Conservation (phyloP, 192 early-diverging fungal species). For the Podila epicladia region DNA sequence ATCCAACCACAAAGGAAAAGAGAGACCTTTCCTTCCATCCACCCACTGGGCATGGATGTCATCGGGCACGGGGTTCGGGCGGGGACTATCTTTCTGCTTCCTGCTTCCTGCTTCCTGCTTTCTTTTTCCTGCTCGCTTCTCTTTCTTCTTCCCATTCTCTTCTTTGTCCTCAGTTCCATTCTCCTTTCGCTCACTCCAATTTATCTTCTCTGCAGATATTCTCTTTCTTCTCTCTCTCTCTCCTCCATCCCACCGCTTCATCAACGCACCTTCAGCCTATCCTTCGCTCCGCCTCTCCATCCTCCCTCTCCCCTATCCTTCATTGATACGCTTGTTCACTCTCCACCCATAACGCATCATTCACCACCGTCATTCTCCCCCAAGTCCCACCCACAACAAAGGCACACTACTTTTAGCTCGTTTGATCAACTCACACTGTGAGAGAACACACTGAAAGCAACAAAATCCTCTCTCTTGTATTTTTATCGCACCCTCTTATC, state of each 20-base stretch:
- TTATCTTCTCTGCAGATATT: neutral
- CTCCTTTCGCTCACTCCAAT: neutral
- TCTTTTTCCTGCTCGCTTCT: neutral
- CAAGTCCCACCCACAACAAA: neutral
- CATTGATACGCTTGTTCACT: neutral
- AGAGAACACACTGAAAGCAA: neutral
- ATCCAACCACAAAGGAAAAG: too few species aligned
- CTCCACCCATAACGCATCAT: neutral
- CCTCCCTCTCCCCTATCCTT: neutral
- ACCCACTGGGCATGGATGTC: neutral
- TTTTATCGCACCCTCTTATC: neutral
- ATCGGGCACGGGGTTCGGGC: neutral
- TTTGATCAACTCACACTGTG: too few species aligned
- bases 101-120: too few species aligned
- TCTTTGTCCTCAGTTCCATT: neutral
- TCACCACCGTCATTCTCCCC: neutral
- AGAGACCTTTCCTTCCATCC: neutral
- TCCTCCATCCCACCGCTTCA: neutral
- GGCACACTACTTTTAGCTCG: too few species aligned
- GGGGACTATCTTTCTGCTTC: too few species aligned
- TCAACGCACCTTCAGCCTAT: too few species aligned
- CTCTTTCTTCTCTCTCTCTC: neutral
- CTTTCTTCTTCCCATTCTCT: constrained; percentile 2
- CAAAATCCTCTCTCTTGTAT: neutral
- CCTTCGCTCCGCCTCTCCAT: neutral